Percentiles rank a stretch among this genome's conserved stretches.
phyloP scores from a whole-genome alignment of 164 flowering plant genomes.

The grape (Vitis vinifera) region ASM3070453v1 NC_081819.1:18275501-18276000 shows the following conservation, averaged over 20 bases:
- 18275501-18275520: not conserved
- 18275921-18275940: not conserved
- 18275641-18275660: slow-evolving; percentile 63
- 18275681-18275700: slow-evolving; percentile 31
- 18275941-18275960: not conserved
- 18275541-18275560: not conserved
- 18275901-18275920: not conserved
- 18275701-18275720: slow-evolving; percentile 25
- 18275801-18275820: slow-evolving; percentile 81
- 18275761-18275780: slow-evolving; percentile 55
- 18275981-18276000: slow-evolving; percentile 57
- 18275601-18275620: slow-evolving; percentile 70
- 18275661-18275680: slow-evolving; percentile 20
- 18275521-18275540: not conserved
- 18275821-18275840: slow-evolving; percentile 56
- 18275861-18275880: slow-evolving; percentile 40
- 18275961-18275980: slow-evolving; percentile 33
- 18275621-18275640: slow-evolving; percentile 93
- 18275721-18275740: slow-evolving; percentile 30
- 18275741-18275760: slow-evolving; percentile 27
- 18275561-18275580: slow-evolving; percentile 9
- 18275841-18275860: slow-evolving; percentile 59
- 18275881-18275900: slow-evolving; percentile 46
- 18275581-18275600: slow-evolving; percentile 81
- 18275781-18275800: slow-evolving; percentile 79